Evolutionary conservation across 306 rosid species (phyloP).

Genomic region (Fragaria vesca): DNA sequence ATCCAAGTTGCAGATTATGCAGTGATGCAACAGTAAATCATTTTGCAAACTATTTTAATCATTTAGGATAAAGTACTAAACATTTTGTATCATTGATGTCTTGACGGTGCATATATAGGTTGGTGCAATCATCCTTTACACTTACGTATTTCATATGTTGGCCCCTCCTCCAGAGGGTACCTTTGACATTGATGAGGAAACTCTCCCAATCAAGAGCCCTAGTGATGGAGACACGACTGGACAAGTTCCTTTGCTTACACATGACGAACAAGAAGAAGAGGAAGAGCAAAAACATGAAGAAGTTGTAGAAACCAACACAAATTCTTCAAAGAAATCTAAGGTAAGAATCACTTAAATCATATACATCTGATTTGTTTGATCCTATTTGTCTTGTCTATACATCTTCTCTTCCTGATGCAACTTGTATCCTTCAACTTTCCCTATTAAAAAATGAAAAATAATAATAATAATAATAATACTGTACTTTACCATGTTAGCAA

Average conservation of each 20-base stretch:
- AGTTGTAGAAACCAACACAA: constrained; percentile 27
- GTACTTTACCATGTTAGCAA: neutral
- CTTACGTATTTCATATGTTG: constrained; percentile 88
- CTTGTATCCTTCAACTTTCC: neutral
- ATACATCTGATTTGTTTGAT: neutral
- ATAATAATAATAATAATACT: no score
- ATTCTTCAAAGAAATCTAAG: constrained; percentile 41
- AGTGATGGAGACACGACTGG: constrained; percentile 31
- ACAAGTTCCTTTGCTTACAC: constrained; percentile 67
- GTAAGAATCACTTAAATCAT: constrained; percentile 42
- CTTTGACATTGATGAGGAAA: constrained; percentile 59
- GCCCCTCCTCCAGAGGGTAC: constrained; percentile 95
- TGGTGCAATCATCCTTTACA: constrained; percentile 92
- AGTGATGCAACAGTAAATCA: neutral
- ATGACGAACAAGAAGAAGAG: constrained; percentile 13
- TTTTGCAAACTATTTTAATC: neutral
- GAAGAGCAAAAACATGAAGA: constrained; percentile 22
- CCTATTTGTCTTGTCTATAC: neutral
- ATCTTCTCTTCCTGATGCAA: constrained; percentile 11
- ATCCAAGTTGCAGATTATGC: constrained; percentile 9
- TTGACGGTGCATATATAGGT: constrained; percentile 42
- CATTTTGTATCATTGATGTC: neutral
- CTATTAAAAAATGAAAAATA: neutral
- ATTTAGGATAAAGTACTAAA: constrained; percentile 4
- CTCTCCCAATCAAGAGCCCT: constrained; percentile 51